Base-by-base conservation (phyloP, 495 filamentous ascomycete genomes). In the Xanthoparmelia taractica region DNA sequence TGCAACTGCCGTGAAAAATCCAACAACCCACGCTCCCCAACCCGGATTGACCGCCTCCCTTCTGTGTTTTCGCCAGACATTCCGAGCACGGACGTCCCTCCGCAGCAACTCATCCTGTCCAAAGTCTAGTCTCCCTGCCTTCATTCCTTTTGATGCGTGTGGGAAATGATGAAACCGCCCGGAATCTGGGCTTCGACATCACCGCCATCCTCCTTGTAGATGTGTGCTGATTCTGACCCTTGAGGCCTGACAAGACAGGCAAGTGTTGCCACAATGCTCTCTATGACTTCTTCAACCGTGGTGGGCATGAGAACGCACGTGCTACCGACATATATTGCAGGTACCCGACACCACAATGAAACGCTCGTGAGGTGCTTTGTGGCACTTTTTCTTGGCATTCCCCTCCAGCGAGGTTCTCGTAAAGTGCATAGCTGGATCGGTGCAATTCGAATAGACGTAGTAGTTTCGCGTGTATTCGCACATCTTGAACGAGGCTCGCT, bases 381-480 rank as follows among this genome's bases (percentile, higher is more conserved):
- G 66, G 68, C 87, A 90, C 59, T 80, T 78, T 36, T 76, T 76
- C 52, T 84, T 81, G 69, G 81, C 80, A 68, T 75, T 80, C 40
- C 85, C 86, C 65, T 91, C 88, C 57, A 85, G 69, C 10, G 79
- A 79, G 15, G 85, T 88, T 62, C 82, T 77, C 69, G 88, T 82
- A 72, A 89, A 87, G 73, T 91, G 88, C 20, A 80, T 76, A 58
- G 79, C 78, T 15, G 85, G 87, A 63, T 89, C 83, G 45, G 78
- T 74, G 68, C 88, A 91, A 27, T 79, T 78, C 60, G 84, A 86
- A 76, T 88, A 89, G 76, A 91, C 85, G 73, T 89, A 89, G 71
- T 84, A 89, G 73, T 87, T 89, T 68, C 86, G 87, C 73, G 83
- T 87, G 71, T 85, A 87, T 75, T 89, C 82, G 79, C 88, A 91